These are phyloP conservation scores for Thraustochytrium striatum DNA, from an alignment of 352 stramenopile genomes.

Conservation along the genomic window DNA sequence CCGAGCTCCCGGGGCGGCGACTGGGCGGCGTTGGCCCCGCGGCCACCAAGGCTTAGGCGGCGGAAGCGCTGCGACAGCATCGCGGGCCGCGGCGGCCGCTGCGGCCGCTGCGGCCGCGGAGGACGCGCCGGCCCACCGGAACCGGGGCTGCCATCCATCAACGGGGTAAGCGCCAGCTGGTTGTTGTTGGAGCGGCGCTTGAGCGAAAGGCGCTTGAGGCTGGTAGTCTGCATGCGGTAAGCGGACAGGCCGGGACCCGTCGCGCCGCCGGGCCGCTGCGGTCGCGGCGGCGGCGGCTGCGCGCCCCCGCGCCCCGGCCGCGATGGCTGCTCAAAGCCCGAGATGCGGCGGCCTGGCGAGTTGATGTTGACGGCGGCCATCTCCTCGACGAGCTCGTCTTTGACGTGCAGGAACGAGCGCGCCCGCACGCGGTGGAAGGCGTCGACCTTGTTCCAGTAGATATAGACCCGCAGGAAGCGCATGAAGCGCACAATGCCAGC, in stretches of 20 bases:
- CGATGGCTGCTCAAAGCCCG: neutral
- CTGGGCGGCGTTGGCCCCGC: no score
- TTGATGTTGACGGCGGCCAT: no score
- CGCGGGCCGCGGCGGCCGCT: no score
- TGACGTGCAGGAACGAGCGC: constrained; percentile 27
- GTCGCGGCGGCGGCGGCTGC: neutral
- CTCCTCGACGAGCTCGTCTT: constrained; percentile 32
- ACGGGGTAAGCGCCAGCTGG: no score
- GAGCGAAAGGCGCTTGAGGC: neutral
- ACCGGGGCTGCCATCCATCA: no score
- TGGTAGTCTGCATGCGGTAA: neutral
- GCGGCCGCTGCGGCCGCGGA: no score
- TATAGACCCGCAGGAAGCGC: constrained; percentile 23
- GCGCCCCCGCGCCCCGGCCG: neutral
- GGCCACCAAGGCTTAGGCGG: no score
- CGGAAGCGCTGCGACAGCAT: no score
- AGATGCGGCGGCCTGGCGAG: constrained; percentile 3
- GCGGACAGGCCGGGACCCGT: no score
- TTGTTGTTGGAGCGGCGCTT: no score
- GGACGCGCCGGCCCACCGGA: no score
- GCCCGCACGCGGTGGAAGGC: neutral
- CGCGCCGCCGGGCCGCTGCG: neutral
- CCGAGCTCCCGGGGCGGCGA: no score
- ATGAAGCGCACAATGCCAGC: constrained; percentile 22
- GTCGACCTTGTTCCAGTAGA: constrained; percentile 48